Base-by-base conservation (phyloP, 2,329 filamentous ascomycete genomes). In the Fusarium subglutinans region DNA sequence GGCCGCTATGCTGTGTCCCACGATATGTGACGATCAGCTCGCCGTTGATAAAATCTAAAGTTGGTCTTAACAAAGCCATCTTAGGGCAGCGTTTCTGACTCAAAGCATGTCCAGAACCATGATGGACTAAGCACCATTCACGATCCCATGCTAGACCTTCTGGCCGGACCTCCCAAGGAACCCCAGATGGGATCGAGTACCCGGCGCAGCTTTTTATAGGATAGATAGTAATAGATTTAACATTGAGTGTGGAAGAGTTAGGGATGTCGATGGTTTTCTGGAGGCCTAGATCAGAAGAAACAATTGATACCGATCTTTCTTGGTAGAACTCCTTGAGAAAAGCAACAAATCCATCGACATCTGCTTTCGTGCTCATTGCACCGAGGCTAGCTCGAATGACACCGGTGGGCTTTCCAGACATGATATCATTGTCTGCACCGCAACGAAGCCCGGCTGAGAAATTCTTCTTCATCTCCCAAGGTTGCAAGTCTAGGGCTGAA, bases 141-240 rank as follows among this genome's bases (percentile, higher is more conserved):
- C 96, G 89, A 81, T 99, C 96, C 95, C 96, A 98, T 14, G 91
- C 93, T 6, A 99, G 86, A 0, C 96, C 96, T 83, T 98, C 95
- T 13, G 89, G 86, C 63, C 89, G 90, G 26, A 98, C 87, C 76
- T 93, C 90, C 96, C 96, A 99, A 20, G 86, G 79, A 13, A 84
- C 84, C 5, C 85, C 87, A 2, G 83, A 70, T 3, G 94, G 92
- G 37, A 98, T 86, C 41, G 85, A 85, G 80, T 93, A 97, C 2
- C 93, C 93, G 22, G 91, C 93, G 78, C 96, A 98, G 80, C 95
- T 98, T 82, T 99, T 99, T 79, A 99, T 95, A 0, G 96, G 96
- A 79, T 95, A 99, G 2, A 98, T 89, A 3, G 87, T 90, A 22
- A 95, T 87, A 60, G 86, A 86, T 70, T 92, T 89, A n/a, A 94